Evolutionary conservation across 345 rosid genomes (phyloP), one percentile per base, ranked within the genome.

Genomic region (Euphorbia pulcherrima): DNA sequence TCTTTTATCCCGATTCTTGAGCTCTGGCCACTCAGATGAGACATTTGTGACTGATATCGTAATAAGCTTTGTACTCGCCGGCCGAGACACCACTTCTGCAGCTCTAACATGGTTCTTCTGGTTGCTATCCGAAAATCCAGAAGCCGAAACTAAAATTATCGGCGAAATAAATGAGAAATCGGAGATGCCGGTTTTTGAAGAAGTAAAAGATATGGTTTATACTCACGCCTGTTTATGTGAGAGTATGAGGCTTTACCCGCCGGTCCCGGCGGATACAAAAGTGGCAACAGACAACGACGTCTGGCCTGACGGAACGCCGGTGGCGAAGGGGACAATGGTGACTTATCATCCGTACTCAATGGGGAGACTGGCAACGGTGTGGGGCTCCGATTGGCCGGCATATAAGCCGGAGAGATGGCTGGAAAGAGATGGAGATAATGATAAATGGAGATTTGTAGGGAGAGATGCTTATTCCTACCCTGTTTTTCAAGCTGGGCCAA

Each of bases 51-150:
- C 68, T 4, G 92, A 87, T 53, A 85, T 87, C 33, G 81, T 85
- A 26, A 80, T 87, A 26, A 89, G 87, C 51, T 85, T 87, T 58
- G 76, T 80, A 0, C 80, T 85, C 14, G 92, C 92, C 0, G 90
- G 92, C 54, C 71, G 85, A 2, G 96, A 89, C 79, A 74, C 96
- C 0, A 89, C 89, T 16, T 87, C 90, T n/a, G 79, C 92, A 23
- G 90, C 90, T 21, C 69, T 89, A 58, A 84, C 84, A 3, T 89
- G 96, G 92, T 87, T 84, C 84, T 85, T 87, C 72, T 86, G 85
- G 89, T 67, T 85, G 7, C 67, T 89, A 28, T 77, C 82, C 0
- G 9, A n/a, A 21, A 77, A 84, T 68, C 89, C 88, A 4, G 64
- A 64, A 4, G 81, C 70, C 0, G 88, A 79, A 29, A 27, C 14